A percentile compares a stretch with the other conserved stretches of the same genome.
These are phyloP conservation scores for Fraxinus greggii DNA, from an alignment of 305 asterid species.

Conservation along the genomic window DNA sequence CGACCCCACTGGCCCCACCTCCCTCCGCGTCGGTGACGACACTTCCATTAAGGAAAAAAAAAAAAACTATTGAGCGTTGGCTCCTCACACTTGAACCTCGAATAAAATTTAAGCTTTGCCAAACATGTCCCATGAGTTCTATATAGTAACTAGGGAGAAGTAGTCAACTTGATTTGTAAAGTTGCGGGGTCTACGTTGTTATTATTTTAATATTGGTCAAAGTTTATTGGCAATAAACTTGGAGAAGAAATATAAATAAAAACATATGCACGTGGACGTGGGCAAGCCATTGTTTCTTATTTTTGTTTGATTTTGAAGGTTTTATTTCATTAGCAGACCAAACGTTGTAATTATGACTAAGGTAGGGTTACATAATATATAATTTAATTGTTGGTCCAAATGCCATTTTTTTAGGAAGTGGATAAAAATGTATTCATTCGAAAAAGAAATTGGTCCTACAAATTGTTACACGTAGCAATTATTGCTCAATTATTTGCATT, in stretches of 20 bases:
- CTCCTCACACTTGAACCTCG: too few relatives aligned
- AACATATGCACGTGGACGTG: neutral
- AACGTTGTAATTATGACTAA: neutral
- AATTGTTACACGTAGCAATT: neutral
- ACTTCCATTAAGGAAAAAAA: too few relatives aligned
- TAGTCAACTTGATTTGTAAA: neutral
- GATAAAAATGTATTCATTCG: neutral
- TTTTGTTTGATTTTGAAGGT: neutral
- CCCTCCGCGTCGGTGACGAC: too few relatives aligned
- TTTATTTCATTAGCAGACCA: neutral
- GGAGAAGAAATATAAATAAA: neutral
- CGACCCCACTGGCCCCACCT: too few relatives aligned
- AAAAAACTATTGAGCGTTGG: too few relatives aligned
- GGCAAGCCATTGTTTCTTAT: neutral
- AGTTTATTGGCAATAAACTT: neutral
- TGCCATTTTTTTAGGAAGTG: neutral
- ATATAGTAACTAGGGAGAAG: neutral
- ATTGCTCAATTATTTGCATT: conserved; percentile 9
- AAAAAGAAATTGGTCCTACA: neutral
- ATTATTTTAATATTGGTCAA: neutral
- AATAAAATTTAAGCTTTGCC: neutral
- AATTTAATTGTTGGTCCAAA: neutral
- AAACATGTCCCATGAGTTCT: neutral
- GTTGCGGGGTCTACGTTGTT: neutral
- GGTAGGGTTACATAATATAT: neutral